Evolutionary conservation across 352 stramenopile species (phyloP), one percentile per base, ranked within the genome.

Genomic region (Plasmopara halstedii): DNA sequence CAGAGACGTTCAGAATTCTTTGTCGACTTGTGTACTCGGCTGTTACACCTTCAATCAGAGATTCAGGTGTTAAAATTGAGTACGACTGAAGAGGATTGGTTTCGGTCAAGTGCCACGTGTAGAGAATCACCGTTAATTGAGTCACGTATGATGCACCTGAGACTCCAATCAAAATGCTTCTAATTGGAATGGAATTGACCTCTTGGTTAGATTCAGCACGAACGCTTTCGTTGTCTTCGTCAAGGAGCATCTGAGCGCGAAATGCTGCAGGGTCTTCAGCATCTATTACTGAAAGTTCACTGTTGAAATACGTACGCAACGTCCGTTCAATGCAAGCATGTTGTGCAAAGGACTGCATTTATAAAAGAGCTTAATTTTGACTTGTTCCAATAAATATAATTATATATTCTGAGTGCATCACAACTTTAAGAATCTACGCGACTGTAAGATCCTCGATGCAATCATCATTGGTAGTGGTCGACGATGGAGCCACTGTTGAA

Each of bases 41-140:
- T 0, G 39, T 62, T 26, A 85, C 60, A 14, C 71, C 67, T 29
- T 64, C 59, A 13, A 83, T 64, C 3, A 45, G 34, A 22, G 38
- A 31, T 29, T 51, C 51, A 2, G 32, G 17, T 8, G 56, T 53
- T 21, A 29, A 25, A 35, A n/a, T 46, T n/a, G 20, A 20, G 15
- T 53, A 42, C 10, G 54, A 42, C 6, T 52, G n/a, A 1, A 84
- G 15, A 3, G 73, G 73, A 27, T 80, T 69, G 6, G 20, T 31
- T 7, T 49, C 23, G 4, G 38, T 70, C 8, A 17, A 19, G n/a
- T 62, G 40, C 78, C 78, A 89, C 15, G 35, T 17, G 4, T 34
- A 9, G 14, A 90, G 22, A 6, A 85, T 41, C 6, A 46, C 32
- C 4, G 75, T 59, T 2, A 90, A 55, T 26, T 86, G 72, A 22